Conservation (phyloP, 495 filamentous ascomycete genomes). For the Penicillium steckii region DNA sequence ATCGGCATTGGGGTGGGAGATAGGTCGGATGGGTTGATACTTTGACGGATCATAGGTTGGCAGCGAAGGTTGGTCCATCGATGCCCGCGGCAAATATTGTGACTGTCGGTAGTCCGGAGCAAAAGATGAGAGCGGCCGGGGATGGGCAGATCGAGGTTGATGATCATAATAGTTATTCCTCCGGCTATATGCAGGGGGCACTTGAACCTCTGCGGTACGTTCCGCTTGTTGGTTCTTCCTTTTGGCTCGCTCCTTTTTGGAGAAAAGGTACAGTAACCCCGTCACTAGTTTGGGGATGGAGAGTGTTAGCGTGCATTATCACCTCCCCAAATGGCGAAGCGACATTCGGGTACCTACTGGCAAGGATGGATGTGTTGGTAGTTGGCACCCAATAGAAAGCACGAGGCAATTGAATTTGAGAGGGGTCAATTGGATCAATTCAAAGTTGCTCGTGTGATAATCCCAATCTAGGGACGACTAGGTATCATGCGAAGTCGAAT, state of each 20-base stretch:
- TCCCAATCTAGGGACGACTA: conserved; percentile 1
- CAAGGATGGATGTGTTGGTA: conserved; percentile 13
- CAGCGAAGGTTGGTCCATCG: conserved; percentile 21
- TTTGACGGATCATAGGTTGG: conserved; percentile 35
- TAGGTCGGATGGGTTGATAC: conserved; percentile 26
- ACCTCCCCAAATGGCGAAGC: conserved; percentile 2
- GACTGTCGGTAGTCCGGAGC: conserved; percentile 25
- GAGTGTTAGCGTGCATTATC: conserved; percentile 17
- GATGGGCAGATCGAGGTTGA: conserved; percentile 22
- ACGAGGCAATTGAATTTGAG: neutral
- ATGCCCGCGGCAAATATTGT: conserved; percentile 15
- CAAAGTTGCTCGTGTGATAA: conserved; percentile 13
- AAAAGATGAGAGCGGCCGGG: conserved; percentile 30
- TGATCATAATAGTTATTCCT: conserved; percentile 10
- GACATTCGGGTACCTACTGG: conserved; percentile 18
- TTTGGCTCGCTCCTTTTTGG: conserved; percentile 29
- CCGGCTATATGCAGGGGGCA: conserved; percentile 18
- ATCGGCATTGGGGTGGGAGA: conserved; percentile 11
- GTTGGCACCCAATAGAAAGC: conserved; percentile 12
- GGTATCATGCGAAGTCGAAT: neutral
- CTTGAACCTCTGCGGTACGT: conserved; percentile 3
- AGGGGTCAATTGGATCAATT: neutral
- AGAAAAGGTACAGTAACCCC: conserved; percentile 22
- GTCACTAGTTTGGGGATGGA: conserved; percentile 17
- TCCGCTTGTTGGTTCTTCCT: conserved; percentile 18